Evolutionary conservation across 179 eudicot genomes (phyloP).

Genomic region (Amaranthus tricolor): DNA sequence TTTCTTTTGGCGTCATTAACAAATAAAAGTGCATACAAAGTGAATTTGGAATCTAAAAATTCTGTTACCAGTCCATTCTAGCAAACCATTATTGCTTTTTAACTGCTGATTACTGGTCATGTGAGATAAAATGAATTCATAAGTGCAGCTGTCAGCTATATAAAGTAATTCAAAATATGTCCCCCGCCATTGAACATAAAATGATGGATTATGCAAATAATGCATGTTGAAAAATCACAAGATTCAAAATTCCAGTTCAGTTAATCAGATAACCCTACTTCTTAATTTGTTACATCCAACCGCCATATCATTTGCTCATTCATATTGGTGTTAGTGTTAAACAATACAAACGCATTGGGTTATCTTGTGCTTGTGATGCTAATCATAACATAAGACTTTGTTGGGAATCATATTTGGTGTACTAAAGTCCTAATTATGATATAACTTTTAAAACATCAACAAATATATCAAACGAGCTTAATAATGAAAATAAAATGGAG

Average conservation of each 20-base stretch:
- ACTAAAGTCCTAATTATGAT: not conserved
- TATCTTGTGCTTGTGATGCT: not conserved
- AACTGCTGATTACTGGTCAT: not conserved
- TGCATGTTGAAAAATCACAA: not conserved
- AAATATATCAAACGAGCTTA: not conserved
- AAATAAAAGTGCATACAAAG: not conserved
- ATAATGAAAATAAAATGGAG: not conserved
- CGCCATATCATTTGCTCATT: no score
- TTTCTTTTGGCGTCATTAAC: not conserved
- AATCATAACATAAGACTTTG: not conserved
- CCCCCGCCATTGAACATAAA: no score
- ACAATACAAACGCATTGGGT: not conserved
- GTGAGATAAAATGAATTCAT: not conserved
- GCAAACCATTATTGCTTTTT: not conserved
- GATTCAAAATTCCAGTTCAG: not conserved
- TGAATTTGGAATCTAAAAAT: not conserved
- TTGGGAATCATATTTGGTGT: not conserved
- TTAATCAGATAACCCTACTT: no score
- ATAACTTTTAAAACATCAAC: not conserved
- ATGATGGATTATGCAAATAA: no score
- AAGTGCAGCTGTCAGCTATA: not conserved
- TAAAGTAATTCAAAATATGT: no score
- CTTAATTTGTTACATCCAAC: no score
- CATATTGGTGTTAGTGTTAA: not conserved
- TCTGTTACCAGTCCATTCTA: not conserved